A percentile compares a stretch with the other conserved stretches of the same genome.
These are phyloP conservation scores for Tubosaeta brunneosetosa DNA, from an alignment of 768 basidiomycete species.

Conservation along the genomic window DNA sequence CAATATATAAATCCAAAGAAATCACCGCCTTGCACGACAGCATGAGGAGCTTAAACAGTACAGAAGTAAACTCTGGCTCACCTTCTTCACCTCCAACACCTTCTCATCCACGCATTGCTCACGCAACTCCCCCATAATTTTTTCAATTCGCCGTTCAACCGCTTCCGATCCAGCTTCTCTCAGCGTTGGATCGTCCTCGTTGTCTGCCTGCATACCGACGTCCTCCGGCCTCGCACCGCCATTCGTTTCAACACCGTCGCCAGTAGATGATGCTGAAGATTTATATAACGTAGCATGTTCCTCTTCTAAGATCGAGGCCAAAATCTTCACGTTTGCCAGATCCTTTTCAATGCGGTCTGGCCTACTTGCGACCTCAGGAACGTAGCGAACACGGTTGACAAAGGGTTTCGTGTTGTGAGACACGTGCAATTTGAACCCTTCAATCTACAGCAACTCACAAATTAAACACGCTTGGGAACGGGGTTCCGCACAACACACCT, in stretches of 20 bases:
- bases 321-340: conserved; percentile 64
- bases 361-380: conserved; percentile 77
- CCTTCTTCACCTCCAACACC: conserved; percentile 67
- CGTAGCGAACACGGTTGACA: conserved; percentile 69
- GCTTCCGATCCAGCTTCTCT: conserved; percentile 66
- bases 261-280: conserved; percentile 14
- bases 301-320: conserved; percentile 72
- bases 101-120: conserved; percentile 68
- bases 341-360: conserved; percentile 82
- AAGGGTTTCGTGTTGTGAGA: conserved; percentile 76
- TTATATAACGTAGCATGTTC: conserved; percentile 55
- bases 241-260: conserved; percentile 25
- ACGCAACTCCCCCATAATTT: conserved; percentile 64
- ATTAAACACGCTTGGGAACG: conserved; percentile 2
- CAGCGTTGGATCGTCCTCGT: conserved; percentile 46
- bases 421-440: conserved; percentile 91
- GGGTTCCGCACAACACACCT: conserved; percentile 45
- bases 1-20: conserved; percentile 87
- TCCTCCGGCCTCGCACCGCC: conserved; percentile 29
- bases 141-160: conserved; percentile 80
- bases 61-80: conserved; percentile 30
- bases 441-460: conserved; percentile 54
- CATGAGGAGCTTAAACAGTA: conserved; percentile 19
- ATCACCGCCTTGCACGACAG: conserved; percentile 55
- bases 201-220: conserved; percentile 33